Evolutionary conservation across 2,329 filamentous ascomycete species (phyloP), one percentile per base, ranked within the genome.

Genomic region (Cytospora piceicola): DNA sequence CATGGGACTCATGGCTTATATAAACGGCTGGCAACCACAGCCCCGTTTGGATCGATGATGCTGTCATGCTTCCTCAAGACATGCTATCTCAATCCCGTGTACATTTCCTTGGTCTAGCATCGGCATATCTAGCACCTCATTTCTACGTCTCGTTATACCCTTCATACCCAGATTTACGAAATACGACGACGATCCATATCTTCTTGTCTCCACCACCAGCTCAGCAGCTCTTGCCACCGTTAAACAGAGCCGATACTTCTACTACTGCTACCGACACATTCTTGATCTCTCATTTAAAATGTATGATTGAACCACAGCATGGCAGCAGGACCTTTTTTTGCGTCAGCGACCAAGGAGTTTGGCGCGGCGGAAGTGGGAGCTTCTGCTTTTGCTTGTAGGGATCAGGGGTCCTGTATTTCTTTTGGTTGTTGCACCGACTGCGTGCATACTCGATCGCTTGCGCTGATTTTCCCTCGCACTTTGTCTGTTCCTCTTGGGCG

Each of bases 1-100:
- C 36, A 90, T 95, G 80, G 90, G 92, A 17, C 76, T 95, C 69
- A 95, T 95, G 92, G 91, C 90, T 52, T 94, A 93, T 77, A 83
- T 95, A 71, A 95, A 95, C 73, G 90, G 90, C 60, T 94, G 91
- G 91, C 90, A 93, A 72, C 73, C 79, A 32, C 78, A 80, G 64
- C 75, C 76, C 29, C 77, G 74, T 59, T 67, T 78, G 54, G 75
- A 78, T 46, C 74, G 73, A 61, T 79, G 66, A 72, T 46, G 55
- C 12, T 57, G 55, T 49, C 30, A 22, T 36, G 34, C n/a, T 53
- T 39, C 46, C 46, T 20, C n/a, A 51, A 14, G 53, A 29, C 32
- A 22, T 39, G 29, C 39, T 46, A 42, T 51, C 51, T 39, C n/a
- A 49, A 11, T n/a, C 56, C 46, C 32, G 5, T 63, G 59, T 61